Evolutionary conservation across 495 filamentous ascomycete species (phyloP), one percentile per base, ranked within the genome.

Genomic region (Friedmanniomyces endolithicus): DNA sequence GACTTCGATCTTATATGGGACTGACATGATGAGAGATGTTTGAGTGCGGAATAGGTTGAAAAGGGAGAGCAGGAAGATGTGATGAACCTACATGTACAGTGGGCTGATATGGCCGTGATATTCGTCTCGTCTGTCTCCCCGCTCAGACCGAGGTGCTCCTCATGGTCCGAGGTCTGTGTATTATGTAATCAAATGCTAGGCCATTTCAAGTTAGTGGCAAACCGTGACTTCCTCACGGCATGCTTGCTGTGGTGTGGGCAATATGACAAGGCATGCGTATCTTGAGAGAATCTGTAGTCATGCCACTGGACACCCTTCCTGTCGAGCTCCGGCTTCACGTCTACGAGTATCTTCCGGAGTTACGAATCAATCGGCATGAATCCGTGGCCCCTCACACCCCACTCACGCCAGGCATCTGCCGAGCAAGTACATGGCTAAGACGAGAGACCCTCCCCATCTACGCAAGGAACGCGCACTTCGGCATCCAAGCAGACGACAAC

Each of bases 1-100:
- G 16, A 41, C 52, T 31, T 64, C 59, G 41, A 58, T 61, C 37
- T 56, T 61, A 50, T 57, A 62, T 16, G 55, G 55, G 16, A 62
- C 59, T 2, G 58, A 61, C 58, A 61, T 61, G 43, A 25, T 53
- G 47, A 23, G 41, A 31, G 23, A 31, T 27, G 7, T 37, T 2
- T 17, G 31, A 14, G 3, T 4, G 23, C 7, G 23, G 17, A 22
- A 20, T 23, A 19, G 12, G 19, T 6, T 19, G 35, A 2, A 33
- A 41, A n/a, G 22, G 17, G 19, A 22, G 2, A n/a, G 19, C 16
- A 52, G 49, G 23, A 23, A 19, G 16, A 7, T 48, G 17, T 17
- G 44, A 50, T 22, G 47, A 6, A 47, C 9, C 3, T 31, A 50
- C 47, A 6, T n/a, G n/a, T 50, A 50, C 47, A 31, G 9, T 22